These are phyloP conservation scores for Saccharomycopsis malanga DNA, from an alignment of 805 yeast genomes.

Conservation along the genomic window DNA sequence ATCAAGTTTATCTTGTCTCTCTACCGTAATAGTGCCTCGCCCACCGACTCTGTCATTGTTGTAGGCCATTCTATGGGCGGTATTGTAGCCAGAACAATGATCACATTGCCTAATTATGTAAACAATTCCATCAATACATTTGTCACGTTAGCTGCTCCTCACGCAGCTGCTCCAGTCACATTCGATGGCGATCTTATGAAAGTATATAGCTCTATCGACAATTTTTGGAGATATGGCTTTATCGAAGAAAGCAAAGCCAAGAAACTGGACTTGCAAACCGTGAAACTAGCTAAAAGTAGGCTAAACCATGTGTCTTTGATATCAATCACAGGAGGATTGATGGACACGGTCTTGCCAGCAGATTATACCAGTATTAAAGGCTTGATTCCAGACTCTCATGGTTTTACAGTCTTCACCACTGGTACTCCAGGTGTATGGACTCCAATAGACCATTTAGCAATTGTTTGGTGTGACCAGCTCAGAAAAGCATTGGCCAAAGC, in stretches of 20 bases:
- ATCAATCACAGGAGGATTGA: slow-evolving; percentile 84
- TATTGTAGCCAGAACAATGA: slow-evolving; percentile 78
- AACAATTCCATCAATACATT: slow-evolving; percentile 74
- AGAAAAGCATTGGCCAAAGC: slow-evolving; percentile 55
- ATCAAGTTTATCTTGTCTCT: slow-evolving; percentile 64
- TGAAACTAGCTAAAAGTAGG: slow-evolving; percentile 36
- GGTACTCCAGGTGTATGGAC: slow-evolving; percentile 92
- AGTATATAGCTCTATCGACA: slow-evolving; percentile 66
- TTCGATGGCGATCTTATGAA: slow-evolving; percentile 82
- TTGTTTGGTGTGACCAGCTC: slow-evolving; percentile 93
- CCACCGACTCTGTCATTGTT: slow-evolving; percentile 55
- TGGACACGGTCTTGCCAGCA: slow-evolving; percentile 78
- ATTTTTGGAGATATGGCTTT: slow-evolving; percentile 71
- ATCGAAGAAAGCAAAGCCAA: slow-evolving; percentile 24
- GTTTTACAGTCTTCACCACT: slow-evolving; percentile 75
- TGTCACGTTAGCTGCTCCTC: slow-evolving; percentile 84
- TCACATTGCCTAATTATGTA: slow-evolving; percentile 69
- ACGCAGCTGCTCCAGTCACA: slow-evolving; percentile 84
- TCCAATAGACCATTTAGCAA: slow-evolving; percentile 87
- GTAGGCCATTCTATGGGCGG: slow-evolving; percentile 98
- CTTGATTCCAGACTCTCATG: slow-evolving; percentile 64
- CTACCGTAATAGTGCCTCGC: slow-evolving; percentile 43
- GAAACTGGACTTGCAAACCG: slow-evolving; percentile 12
- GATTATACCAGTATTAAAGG: slow-evolving; percentile 77
- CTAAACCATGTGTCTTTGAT: slow-evolving; percentile 57